These are phyloP conservation scores for Rhodotorula graminis DNA, from an alignment of 768 basidiomycete species.

Conservation along the genomic window DNA sequence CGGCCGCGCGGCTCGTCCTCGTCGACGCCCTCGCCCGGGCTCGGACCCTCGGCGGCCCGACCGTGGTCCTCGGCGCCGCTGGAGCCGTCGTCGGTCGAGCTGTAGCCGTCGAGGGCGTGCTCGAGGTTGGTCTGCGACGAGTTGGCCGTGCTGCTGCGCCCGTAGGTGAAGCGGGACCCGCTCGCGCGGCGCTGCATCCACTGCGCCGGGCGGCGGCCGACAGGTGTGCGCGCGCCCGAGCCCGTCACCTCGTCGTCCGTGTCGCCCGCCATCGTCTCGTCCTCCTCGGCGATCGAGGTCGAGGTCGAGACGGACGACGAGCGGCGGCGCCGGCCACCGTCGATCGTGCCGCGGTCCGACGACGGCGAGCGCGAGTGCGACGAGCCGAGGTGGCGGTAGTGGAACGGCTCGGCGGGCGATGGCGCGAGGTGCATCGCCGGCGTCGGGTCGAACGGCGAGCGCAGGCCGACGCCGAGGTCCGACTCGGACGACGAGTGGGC, in stretches of 20 bases:
- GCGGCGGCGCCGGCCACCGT: neutral
- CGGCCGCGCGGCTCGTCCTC: slow-evolving; percentile 22
- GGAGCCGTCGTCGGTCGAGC: neutral
- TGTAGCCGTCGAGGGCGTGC: neutral
- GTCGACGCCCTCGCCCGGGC: neutral
- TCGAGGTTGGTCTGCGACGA: neutral
- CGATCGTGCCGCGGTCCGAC: neutral
- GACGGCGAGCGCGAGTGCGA: slow-evolving; percentile 31
- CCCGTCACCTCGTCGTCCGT: slow-evolving; percentile 19
- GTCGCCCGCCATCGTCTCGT: slow-evolving; percentile 10
- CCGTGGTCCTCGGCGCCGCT: neutral
- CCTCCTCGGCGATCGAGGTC: slow-evolving; percentile 31
- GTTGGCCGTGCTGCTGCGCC: neutral
- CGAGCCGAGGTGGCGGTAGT: slow-evolving; percentile 27
- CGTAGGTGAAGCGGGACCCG: neutral
- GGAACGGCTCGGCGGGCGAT: slow-evolving; percentile 23
- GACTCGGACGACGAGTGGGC: slow-evolving; percentile 13
- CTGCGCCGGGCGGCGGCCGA: slow-evolving; percentile 1
- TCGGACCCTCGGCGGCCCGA: neutral
- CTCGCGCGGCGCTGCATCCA: slow-evolving; percentile 5
- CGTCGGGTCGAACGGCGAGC: neutral
- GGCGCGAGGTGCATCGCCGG: slow-evolving; percentile 2
- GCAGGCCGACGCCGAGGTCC: slow-evolving; percentile 2
- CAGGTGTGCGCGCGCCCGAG: slow-evolving; percentile 20
- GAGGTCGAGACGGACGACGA: slow-evolving; percentile 12